Evolutionary conservation across 768 basidiomycete species (phyloP), one percentile per base, ranked within the genome.

Genomic region (Hypholoma fasciculare): DNA sequence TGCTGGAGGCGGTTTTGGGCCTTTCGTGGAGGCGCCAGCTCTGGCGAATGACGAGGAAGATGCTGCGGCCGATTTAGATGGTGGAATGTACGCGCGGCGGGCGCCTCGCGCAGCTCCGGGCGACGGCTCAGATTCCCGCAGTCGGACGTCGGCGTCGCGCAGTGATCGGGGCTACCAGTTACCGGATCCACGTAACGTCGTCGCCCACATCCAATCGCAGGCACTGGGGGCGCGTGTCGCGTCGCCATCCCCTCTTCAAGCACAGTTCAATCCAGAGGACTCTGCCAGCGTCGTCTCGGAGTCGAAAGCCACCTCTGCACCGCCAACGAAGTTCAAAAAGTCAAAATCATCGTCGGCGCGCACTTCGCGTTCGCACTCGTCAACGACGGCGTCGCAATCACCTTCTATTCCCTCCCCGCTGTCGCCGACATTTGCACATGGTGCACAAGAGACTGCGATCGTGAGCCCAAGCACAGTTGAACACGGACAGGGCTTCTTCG

Each of bases 11-110:
- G 60, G 48, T 7, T 64, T 56, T n/a, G 63, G 64, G 12, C 57
- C 30, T 8, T 67, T 65, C 39, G 58, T 63, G 16, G 46, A 54
- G 3, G 59, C 59, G 6, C 54, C 53, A 42, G 51, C 50, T 38
- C 63, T 57, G 50, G 61, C 61, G 14, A 72, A 73, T 8, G 76
- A 71, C 14, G 74, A 74, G 0, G 77, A 78, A 20, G 85, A 84
- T 23, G 78, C 76, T 1, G 74, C 72, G 16, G 85, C 83, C 0
- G 88, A 90, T 69, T 74, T 89, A 17, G 88, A 82, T 42, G 88
- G 82, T 1, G 78, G 75, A 42, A 58, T 80, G 11, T 89, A 89
- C 67, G 64, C 80, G 6, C 74, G 78, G 39, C 74, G 71, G 43
- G 68, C 72, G 14, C 70, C 66, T 0, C 67, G 73, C 2, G 17